Evolutionary conservation across 140 eudicot genomes (phyloP), one percentile per base, ranked within the genome.

Genomic region (Stevia rebaudiana): DNA sequence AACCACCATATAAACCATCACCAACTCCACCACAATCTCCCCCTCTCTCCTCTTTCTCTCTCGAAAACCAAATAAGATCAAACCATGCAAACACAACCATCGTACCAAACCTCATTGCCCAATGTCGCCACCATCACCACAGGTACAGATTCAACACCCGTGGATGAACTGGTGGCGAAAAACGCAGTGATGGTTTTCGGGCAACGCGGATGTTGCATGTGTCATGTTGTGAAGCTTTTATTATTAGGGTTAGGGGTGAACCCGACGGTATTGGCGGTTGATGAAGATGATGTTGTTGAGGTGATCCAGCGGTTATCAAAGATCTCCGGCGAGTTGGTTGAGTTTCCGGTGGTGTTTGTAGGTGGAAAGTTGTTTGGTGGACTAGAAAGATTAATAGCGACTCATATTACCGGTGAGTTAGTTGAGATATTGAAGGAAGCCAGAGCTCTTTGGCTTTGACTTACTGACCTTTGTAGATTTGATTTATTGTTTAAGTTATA

Each of bases 341-440:
- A 78, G 73, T 85, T 88, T 30, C 96, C 96, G 78, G 80, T 77
- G 65, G 94, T 88, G 42, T 85, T 80, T 60, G 83, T 88, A 10
- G 96, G 96, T 36, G 96, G 96, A 48, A 77, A 85, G 77, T 49
- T 80, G 63, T 82, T 88, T 65, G 94, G 96, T 67, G 96, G 96
- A 28, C 59, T 88, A n/a, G 90, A 88, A 6, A 84, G 62, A 37
- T 73, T 88, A 16, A 76, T 88, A 83, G 79, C 82, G 1, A 80
- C 85, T 11, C 96, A 88, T 78, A 82, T 88, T 13, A 69, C 96
- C 9, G 90, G 96, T 23, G 96, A 88, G 36, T 69, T 88, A 79
- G 87, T 88, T 70, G 90, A 90, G 0, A 67, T 75, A 6, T 73
- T 88, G 67, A 88, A 81, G 68, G 80, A 82, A 12, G 96, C 88